Conservation (phyloP, 495 filamentous ascomycete genomes). For the Pyrenula massariospora region DNA sequence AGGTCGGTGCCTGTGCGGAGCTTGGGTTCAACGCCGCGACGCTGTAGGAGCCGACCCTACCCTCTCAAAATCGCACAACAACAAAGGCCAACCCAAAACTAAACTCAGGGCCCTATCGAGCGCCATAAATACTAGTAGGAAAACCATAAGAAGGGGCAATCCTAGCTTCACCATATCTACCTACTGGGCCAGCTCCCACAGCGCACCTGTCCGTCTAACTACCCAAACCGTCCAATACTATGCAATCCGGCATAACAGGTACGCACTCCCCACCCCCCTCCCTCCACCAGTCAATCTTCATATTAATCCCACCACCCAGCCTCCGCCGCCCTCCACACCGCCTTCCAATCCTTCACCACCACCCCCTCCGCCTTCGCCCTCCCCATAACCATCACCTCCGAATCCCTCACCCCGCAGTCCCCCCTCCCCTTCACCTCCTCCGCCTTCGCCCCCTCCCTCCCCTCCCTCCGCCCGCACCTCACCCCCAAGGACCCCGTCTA, state of each 20-base stretch:
- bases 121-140: too few relatives aligned
- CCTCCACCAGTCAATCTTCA: not conserved
- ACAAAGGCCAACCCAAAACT: too few relatives aligned
- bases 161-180: too few relatives aligned
- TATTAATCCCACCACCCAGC: slow-evolving; percentile 33
- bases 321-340: slow-evolving; percentile 71
- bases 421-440: slow-evolving; percentile 44
- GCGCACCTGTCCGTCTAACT: too few relatives aligned
- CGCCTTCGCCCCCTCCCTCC: slow-evolving; percentile 47
- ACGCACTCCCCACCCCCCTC: slow-evolving; percentile 8
- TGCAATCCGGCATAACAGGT: slow-evolving; percentile 90
- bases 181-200: too few relatives aligned
- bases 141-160: too few relatives aligned
- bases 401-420: slow-evolving; percentile 55
- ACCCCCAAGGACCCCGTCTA: slow-evolving; percentile 68
- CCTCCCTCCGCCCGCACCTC: slow-evolving; percentile 58
- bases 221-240: slow-evolving; percentile 19
- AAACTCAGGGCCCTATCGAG: too few relatives aligned
- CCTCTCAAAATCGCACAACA: too few relatives aligned
- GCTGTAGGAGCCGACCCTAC: too few relatives aligned
- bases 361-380: slow-evolving; percentile 60
- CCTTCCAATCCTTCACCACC: slow-evolving; percentile 65
- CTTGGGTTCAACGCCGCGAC: too few relatives aligned
- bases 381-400: slow-evolving; percentile 64
- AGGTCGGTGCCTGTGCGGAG: too few relatives aligned